Base-by-base conservation (phyloP, 371 early-diverging fungal genomes). In the Apophysomyces variabilis region DNA sequence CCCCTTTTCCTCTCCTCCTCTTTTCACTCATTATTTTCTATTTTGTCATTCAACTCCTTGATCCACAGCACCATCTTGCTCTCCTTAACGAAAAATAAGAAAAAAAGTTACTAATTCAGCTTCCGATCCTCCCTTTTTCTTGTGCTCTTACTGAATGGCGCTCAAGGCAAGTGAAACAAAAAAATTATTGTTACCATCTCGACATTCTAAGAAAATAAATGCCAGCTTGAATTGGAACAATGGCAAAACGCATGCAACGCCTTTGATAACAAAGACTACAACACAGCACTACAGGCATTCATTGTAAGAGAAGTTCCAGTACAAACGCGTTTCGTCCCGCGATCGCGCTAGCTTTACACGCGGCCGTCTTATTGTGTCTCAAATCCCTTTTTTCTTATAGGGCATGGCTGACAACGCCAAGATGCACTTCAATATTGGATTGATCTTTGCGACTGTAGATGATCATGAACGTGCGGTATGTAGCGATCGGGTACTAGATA, bases 401-500 rank as follows among this genome's bases (percentile, higher is more conserved):
- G 79, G 84, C 38, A 94, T 96, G 63, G 96, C 95, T 35, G 95
- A 95, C 71, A 89, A 89, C 35, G 90, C 97, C 43, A 96, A 96
- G 79, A 94, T 97, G 66, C 93, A 95, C 81, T 97, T 95, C 77
- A 97, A 97, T 75, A 93, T 97, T 74, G 97, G 94, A 8, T 85
- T 94, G 62, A 89, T 93, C 57, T 88, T 89, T 58, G 85, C 91
- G 11, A 87, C 89, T 18, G 71, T 91, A 54, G 89, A 89, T 35
- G 87, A 94, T 70, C 86, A 92, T 75, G 86, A 91, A 39, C 88
- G 86, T 65, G 96, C 97, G 66, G 96, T 93, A 91, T 87, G 87
- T 73, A 60, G 26, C 54, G 46, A 47, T 39, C 43, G 62, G 57
- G 54, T 38, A 61, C 59, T 54, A 35, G 43, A 38, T 38, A 66